Evolutionary conservation across 2,329 filamentous ascomycete species (phyloP), one percentile per base, ranked within the genome.

Genomic region (Ophiostoma pallidulum): DNA sequence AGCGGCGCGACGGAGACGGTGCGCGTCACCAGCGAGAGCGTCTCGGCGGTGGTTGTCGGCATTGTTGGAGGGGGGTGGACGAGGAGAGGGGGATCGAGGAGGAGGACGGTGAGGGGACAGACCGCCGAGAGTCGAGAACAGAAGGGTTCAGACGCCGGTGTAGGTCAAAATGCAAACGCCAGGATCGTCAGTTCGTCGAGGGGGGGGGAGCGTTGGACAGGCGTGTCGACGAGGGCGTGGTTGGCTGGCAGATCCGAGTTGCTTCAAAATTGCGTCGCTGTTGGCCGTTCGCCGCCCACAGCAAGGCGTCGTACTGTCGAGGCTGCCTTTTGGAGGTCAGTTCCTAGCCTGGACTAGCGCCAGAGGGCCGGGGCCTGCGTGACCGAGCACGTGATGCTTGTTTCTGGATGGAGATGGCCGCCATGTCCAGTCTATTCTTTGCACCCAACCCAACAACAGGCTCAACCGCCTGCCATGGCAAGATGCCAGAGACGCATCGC

Each of bases 1-100:
- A 98, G 82, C 59, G 92, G 92, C 61, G 92, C 92, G 68, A 98
- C 91, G 58, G 91, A 94, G 68, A 98, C 92, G 69, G 84, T 95
- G 68, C 88, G 83, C 61, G 83, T 91, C 66, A 96, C 89, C 65
- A 97, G 84, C 58, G 87, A 94, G 66, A 96, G 82, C 57, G 91
- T 94, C 74, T 97, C 91, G 68, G 90, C 88, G 65, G 91, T 96
- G 57, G 91, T 97, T 67, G 91, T 83, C 70, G 90, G 91, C 91
- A 97, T 97, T 66, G 63, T 67, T 45, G 45, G 45, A 45, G 20
- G 22, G 33, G 47, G 18, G 24, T 49, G 29, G 28, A 28, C 13
- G 45, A 28, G 22, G 22, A 20, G 47, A n/a, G n/a, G 26, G 18
- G 7, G 5, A 24, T 10, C 14, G 39, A 32, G 13, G 32, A 3